These are phyloP conservation scores for Pseudogymnoascus sp. DNA, from an alignment of 2,329 filamentous ascomycete genomes.

Conservation along the genomic window DNA sequence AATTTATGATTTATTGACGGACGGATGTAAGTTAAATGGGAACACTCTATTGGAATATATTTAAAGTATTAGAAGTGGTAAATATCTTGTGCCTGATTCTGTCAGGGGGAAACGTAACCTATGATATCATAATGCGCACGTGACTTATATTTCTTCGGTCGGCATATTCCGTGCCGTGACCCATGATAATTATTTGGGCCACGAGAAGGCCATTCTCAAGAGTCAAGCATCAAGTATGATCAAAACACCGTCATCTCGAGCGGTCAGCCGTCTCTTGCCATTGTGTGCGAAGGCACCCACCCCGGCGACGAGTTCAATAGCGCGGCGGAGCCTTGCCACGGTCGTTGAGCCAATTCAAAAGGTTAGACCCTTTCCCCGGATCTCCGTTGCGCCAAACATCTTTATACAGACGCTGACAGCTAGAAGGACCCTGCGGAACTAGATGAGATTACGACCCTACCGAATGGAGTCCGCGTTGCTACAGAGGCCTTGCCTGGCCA, in stretches of 20 bases:
- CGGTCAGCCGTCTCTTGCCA: slow-evolving; percentile 19
- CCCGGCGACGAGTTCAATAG: slow-evolving; percentile 21
- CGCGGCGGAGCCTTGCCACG: slow-evolving; percentile 25
- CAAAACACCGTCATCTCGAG: slow-evolving; percentile 23
- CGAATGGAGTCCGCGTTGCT: slow-evolving; percentile 90
- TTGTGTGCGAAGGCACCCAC: slow-evolving; percentile 15
- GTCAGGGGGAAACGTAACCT: neutral
- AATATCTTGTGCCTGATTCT: neutral
- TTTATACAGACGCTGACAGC: slow-evolving; percentile 8
- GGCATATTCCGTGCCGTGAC: neutral
- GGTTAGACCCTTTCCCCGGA: slow-evolving; percentile 16
- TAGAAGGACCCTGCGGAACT: slow-evolving; percentile 73
- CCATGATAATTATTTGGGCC: slow-evolving; percentile 8
- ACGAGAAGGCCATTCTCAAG: neutral
- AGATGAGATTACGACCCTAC: slow-evolving; percentile 77
- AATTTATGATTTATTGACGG: neutral
- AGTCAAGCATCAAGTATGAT: slow-evolving; percentile 23
- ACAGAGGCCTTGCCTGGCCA: slow-evolving; percentile 91
- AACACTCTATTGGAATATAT: too few species aligned
- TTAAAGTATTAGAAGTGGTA: neutral
- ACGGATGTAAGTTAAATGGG: too few species aligned
- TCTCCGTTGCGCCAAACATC: neutral
- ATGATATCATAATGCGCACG: neutral
- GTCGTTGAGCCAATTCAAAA: slow-evolving; percentile 29
- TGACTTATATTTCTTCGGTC: neutral